A percentile compares a stretch with the other conserved stretches of the same genome.
Conservation (phyloP, 352 stramenopile species). For the Globisporangium paroecandrum region DNA sequence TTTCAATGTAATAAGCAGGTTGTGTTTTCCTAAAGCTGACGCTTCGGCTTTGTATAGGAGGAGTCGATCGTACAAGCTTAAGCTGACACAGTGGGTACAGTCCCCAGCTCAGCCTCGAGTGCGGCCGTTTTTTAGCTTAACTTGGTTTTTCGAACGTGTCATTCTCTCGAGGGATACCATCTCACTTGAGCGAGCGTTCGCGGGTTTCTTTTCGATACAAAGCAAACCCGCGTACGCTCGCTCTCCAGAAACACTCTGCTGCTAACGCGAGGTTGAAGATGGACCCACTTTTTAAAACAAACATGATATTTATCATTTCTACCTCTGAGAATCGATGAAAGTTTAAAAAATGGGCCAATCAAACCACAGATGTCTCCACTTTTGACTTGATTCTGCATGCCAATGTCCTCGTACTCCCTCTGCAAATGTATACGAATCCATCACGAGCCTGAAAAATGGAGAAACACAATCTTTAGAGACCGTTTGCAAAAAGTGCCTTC, state of each 20-base stretch:
- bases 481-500: neutral
- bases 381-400: too few species aligned
- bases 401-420: too few species aligned
- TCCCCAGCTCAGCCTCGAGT: neutral
- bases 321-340: too few species aligned
- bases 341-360: too few species aligned
- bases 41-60: too few species aligned
- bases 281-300: neutral
- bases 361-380: too few species aligned
- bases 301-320: too few species aligned
- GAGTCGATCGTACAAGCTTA: too few species aligned
- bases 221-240: neutral
- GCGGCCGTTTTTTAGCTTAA: neutral
- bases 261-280: conserved; percentile 9
- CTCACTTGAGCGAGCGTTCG: neutral
- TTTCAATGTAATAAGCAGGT: too few species aligned
- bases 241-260: neutral
- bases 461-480: too few species aligned
- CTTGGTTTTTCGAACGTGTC: neutral
- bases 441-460: neutral
- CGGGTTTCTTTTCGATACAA: too few species aligned
- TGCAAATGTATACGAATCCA: neutral
- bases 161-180: neutral
- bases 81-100: neutral
- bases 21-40: too few species aligned